Conservation (phyloP, 2,329 filamentous ascomycete species). For the Ceratocystis ficicola region DNA sequence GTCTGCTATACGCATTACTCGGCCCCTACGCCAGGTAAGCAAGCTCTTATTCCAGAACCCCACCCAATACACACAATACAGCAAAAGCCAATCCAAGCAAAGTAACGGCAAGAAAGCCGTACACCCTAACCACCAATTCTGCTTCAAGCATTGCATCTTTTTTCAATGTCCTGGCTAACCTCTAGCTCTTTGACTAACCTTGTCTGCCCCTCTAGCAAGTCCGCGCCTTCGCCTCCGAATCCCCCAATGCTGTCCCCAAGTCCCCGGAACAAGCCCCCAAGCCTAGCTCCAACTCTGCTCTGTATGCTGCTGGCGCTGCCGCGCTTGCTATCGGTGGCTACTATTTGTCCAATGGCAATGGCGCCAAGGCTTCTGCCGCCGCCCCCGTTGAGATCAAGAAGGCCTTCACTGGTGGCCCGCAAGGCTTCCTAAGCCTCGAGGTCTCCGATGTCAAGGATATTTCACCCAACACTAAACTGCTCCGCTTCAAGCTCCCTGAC, state of each 20-base stretch:
- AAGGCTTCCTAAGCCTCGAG: conserved; percentile 75
- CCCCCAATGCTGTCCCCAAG: conserved; percentile 42
- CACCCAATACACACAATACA: conserved; percentile 27
- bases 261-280: conserved; percentile 38
- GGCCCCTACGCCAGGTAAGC: conserved; percentile 54
- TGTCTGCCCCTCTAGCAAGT: conserved; percentile 31
- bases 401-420: conserved; percentile 68
- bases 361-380: conserved; percentile 34
- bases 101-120: no score
- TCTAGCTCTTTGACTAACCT: not conserved
- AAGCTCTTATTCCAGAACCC: not conserved
- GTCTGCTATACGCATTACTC: conserved; percentile 50
- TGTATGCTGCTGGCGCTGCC: conserved; percentile 50
- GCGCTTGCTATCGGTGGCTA: conserved; percentile 46
- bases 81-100: not conserved
- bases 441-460: conserved; percentile 65
- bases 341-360: conserved; percentile 45
- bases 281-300: conserved; percentile 44
- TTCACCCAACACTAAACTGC: conserved; percentile 90
- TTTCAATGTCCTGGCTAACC: not conserved
- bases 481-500: conserved; percentile 79
- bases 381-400: conserved; percentile 31
- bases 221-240: conserved; percentile 40
- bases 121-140: not conserved
- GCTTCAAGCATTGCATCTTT: not conserved